Conservation (phyloP, 352 stramenopile species). For the Globisporangium parvum region DNA sequence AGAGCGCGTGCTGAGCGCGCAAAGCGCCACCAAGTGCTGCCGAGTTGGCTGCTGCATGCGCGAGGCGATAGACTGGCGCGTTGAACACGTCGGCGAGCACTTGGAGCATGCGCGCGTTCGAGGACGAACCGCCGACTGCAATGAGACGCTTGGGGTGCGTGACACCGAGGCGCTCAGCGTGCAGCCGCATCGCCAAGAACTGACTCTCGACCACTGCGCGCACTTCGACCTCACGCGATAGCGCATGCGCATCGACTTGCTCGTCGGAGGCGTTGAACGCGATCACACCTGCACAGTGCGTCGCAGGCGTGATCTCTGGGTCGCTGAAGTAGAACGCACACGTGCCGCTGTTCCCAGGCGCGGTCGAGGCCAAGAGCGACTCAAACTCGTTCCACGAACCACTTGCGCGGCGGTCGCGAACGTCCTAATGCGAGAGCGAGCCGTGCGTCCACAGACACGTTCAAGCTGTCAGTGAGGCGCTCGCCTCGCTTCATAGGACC, state of each 20-base stretch:
- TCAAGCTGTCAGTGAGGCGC: no score
- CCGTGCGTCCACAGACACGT: neutral
- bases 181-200: slow-evolving; percentile 50
- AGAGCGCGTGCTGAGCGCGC: slow-evolving; percentile 37
- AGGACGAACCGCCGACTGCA: slow-evolving; percentile 49
- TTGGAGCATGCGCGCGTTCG: slow-evolving; percentile 53
- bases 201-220: slow-evolving; percentile 64
- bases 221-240: slow-evolving; percentile 26
- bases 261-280: slow-evolving; percentile 30
- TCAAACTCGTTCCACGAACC: slow-evolving; percentile 54
- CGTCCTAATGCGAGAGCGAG: slow-evolving; percentile 14
- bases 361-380: slow-evolving; percentile 29
- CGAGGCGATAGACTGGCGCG: slow-evolving; percentile 40
- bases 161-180: slow-evolving; percentile 51
- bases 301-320: slow-evolving; percentile 63
- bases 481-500: neutral
- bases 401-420: slow-evolving; percentile 34
- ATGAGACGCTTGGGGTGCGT: slow-evolving; percentile 45
- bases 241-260: slow-evolving; percentile 13
- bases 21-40: slow-evolving; percentile 49
- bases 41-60: slow-evolving; percentile 29
- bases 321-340: slow-evolving; percentile 61
- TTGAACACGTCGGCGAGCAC: slow-evolving; percentile 57
- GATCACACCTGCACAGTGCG: slow-evolving; percentile 32
- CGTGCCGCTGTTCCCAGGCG: slow-evolving; percentile 34